These are phyloP conservation scores for Penicillium ucsense DNA, from an alignment of 495 filamentous ascomycete genomes.

Conservation along the genomic window DNA sequence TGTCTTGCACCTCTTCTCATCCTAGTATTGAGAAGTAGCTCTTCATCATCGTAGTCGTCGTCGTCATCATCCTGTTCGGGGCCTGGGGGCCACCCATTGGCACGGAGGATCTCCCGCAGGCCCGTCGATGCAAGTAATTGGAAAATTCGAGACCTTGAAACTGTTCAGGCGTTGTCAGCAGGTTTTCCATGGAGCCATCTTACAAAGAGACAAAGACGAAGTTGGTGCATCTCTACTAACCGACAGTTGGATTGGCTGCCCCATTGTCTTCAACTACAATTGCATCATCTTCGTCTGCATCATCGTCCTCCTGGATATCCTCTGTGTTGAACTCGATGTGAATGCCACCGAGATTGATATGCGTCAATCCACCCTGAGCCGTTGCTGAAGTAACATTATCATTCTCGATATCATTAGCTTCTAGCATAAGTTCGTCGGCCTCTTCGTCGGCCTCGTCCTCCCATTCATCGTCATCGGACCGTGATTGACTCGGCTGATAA, in stretches of 20 bases:
- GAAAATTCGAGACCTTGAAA: slow-evolving; percentile 24
- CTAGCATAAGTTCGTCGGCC: slow-evolving; percentile 42
- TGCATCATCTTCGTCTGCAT: slow-evolving; percentile 32
- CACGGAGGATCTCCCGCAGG: slow-evolving; percentile 28
- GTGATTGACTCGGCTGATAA: slow-evolving; percentile 12
- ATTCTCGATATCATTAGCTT: slow-evolving; percentile 10
- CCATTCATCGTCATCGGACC: slow-evolving; percentile 8
- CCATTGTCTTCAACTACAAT: slow-evolving; percentile 15
- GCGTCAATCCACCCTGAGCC: slow-evolving; percentile 11
- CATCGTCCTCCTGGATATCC: slow-evolving; percentile 26
- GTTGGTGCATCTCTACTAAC: neutral
- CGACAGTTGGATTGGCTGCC: slow-evolving; percentile 9
- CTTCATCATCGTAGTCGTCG: slow-evolving; percentile 22
- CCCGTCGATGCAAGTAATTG: slow-evolving; percentile 28
- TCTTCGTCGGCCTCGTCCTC: slow-evolving; percentile 27
- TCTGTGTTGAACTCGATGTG: slow-evolving; percentile 40
- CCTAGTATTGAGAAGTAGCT: slow-evolving; percentile 6
- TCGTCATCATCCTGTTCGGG: slow-evolving; percentile 8
- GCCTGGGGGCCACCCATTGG: slow-evolving; percentile 19
- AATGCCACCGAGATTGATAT: slow-evolving; percentile 29
- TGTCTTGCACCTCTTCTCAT: slow-evolving; percentile 13
- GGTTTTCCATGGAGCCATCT: neutral
- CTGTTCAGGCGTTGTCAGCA: slow-evolving; percentile 11
- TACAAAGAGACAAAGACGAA: neutral
- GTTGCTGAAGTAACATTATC: slow-evolving; percentile 10